Conservation (phyloP, 2,329 filamentous ascomycete genomes). For the Penicillium sp. region DNA sequence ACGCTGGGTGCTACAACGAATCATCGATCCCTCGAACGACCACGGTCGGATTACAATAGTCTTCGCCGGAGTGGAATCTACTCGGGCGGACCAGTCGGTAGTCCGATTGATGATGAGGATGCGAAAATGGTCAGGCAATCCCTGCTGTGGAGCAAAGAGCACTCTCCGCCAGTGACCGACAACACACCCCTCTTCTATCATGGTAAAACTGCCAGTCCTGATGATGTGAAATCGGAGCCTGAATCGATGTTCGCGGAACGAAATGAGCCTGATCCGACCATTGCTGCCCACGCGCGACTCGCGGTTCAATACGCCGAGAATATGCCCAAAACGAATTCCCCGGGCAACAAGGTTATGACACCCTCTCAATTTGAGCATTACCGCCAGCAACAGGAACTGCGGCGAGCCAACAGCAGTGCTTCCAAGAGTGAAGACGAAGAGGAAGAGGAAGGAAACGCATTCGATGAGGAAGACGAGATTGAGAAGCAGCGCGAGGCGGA, state of each 20-base stretch:
- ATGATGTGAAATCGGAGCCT: constrained; percentile 9
- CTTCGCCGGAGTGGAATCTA: constrained; percentile 34
- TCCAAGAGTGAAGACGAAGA: constrained; percentile 40
- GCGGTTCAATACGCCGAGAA: constrained; percentile 47
- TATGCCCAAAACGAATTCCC: constrained; percentile 34
- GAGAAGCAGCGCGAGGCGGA: constrained; percentile 72
- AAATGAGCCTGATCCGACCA: constrained; percentile 28
- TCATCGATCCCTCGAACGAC: constrained; percentile 33
- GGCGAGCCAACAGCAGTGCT: constrained; percentile 54
- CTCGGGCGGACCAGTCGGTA: constrained; percentile 24
- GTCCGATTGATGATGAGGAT: constrained; percentile 39
- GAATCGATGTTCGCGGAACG: constrained; percentile 16
- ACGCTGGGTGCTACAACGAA: constrained; percentile 28
- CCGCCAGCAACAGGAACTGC: constrained; percentile 66
- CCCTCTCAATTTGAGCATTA: constrained; percentile 83
- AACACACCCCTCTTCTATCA: constrained; percentile 29
- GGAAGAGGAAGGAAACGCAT: constrained; percentile 58
- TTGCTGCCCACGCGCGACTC: constrained; percentile 45
- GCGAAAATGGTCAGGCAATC: constrained; percentile 39
- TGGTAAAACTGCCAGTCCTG: constrained; percentile 10
- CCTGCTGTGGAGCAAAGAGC: constrained; percentile 28
- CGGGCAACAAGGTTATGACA: constrained; percentile 79
- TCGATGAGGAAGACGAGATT: constrained; percentile 74
- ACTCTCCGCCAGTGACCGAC: constrained; percentile 25
- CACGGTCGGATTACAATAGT: constrained; percentile 22